Evolutionary conservation across 139 green algal genomes (phyloP), one percentile per base, ranked within the genome.

Genomic region (Micromonas commoda): DNA sequence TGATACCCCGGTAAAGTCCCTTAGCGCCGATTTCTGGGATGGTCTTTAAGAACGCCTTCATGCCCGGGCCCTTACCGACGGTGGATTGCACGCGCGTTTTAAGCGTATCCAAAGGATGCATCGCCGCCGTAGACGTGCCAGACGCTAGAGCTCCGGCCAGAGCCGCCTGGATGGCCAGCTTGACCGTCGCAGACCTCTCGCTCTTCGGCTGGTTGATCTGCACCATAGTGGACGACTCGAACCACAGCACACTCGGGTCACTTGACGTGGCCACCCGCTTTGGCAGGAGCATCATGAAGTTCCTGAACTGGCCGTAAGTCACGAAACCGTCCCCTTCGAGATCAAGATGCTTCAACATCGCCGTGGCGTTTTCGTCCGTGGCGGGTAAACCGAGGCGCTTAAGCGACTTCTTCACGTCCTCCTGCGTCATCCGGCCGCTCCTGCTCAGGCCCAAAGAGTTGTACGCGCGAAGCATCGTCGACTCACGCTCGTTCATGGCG

Each of bases 61-160:
- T 23, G 1, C 37, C 20, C 1, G 77, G 65, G 19, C 57, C 28
- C 76, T 31, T 24, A 64, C 69, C 35, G 35, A 87, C 53, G 1
- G 77, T 77, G 57, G 82, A 81, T 80, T 93, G 89, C 38, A 93
- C 67, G 37, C 86, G 71, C 38, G 88, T 91, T 80, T 93, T 93
- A 1, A 93, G 71, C 2, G 89, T 92, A 83, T 93, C 89, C 20
- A 93, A 37, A 0, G 89, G 89, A 77, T 91, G 85, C 80, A 92
- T 85, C 33, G 80, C 34, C 24, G 86, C 80, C 0, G 87, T 91
- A 54, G 88, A 86, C 57, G 57, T 61, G 21, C 80, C 83, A 4
- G 83, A 90, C 0, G 85, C 84, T 13, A 91, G 51, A 38, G 80
- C 89, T 61, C 89, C 88, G 2, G 88, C 89, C 29, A 92, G 61